A percentile compares a stretch with the other conserved stretches of the same genome.
These are phyloP conservation scores for Cercospora zeina DNA, from an alignment of 2,329 filamentous ascomycete genomes.

Conservation along the genomic window DNA sequence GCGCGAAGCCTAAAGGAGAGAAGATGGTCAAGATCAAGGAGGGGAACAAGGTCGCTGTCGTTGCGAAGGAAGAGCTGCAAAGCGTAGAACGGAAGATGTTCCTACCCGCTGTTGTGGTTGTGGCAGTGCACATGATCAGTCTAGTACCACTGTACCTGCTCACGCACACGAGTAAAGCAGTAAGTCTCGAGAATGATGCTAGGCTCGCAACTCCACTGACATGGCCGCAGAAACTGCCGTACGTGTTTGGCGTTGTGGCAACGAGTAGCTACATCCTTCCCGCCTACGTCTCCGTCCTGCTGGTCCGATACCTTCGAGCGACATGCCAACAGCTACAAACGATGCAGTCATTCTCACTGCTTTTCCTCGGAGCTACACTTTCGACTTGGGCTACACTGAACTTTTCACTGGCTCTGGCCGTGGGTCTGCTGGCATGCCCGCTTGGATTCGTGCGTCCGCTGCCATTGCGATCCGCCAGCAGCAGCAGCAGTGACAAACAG, in stretches of 20 bases:
- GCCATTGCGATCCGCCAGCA: slow-evolving; percentile 17
- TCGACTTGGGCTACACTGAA: slow-evolving; percentile 93
- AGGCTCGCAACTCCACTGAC: background rate
- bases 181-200: slow-evolving; percentile 48
- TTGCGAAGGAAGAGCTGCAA: slow-evolving; percentile 44
- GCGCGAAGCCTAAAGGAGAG: slow-evolving; percentile 40
- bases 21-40: slow-evolving; percentile 43
- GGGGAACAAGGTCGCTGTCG: slow-evolving; percentile 41
- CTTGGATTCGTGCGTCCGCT: slow-evolving; percentile 67
- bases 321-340: slow-evolving; percentile 68
- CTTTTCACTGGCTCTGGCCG: slow-evolving; percentile 83
- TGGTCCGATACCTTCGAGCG: slow-evolving; percentile 25
- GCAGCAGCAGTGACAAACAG: slow-evolving; percentile 8
- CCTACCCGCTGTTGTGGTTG: slow-evolving; percentile 71
- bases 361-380: slow-evolving; percentile 86
- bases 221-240: slow-evolving; percentile 49
- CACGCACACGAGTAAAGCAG: slow-evolving; percentile 67
- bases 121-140: slow-evolving; percentile 72
- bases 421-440: slow-evolving; percentile 76
- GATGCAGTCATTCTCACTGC: slow-evolving; percentile 87
- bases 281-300: slow-evolving; percentile 29
- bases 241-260: slow-evolving; percentile 49
- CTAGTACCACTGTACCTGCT: slow-evolving; percentile 83
- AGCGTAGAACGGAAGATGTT: slow-evolving; percentile 66
- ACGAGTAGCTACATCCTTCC: slow-evolving; percentile 44